A percentile compares a stretch with the other conserved stretches of the same genome.
Conservation (phyloP, 148 eudicot species). For the Nyssa sinensis region DNA sequence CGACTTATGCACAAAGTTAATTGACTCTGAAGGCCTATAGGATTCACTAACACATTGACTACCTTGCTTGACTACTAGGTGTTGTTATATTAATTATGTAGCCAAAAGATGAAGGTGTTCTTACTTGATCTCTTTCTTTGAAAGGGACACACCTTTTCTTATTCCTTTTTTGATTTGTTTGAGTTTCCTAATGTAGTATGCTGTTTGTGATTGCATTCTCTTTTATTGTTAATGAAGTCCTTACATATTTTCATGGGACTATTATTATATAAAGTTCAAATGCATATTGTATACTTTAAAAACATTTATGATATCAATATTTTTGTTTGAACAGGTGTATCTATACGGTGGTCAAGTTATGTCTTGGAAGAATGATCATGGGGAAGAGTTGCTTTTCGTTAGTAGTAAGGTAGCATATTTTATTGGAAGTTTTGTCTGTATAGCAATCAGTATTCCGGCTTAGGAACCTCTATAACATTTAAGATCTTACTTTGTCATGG, state of each 20-base stretch:
- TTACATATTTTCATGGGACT: not conserved
- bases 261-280: not conserved
- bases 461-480: conserved; percentile 1
- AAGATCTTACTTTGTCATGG: not conserved
- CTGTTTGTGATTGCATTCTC: no score
- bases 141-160: no score
- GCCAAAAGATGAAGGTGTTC: no score
- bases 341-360: conserved; percentile 81
- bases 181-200: not conserved
- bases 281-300: no score
- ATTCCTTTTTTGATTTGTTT: not conserved
- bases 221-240: not conserved
- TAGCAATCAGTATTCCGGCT: not conserved
- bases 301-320: not conserved
- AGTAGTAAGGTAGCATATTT: conserved; percentile 62
- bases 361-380: conserved; percentile 85
- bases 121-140: no score
- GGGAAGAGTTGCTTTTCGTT: conserved; percentile 77
- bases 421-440: not conserved
- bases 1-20: no score
- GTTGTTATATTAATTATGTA: no score
- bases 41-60: no score
- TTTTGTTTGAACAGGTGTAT: conserved; percentile 49
- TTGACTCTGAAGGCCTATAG: no score
- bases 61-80: no score